A percentile compares a stretch with the other conserved stretches of the same genome.
These are phyloP conservation scores for Colletotrichum lupini DNA, from an alignment of 2,329 filamentous ascomycete species.

Conservation along the genomic window DNA sequence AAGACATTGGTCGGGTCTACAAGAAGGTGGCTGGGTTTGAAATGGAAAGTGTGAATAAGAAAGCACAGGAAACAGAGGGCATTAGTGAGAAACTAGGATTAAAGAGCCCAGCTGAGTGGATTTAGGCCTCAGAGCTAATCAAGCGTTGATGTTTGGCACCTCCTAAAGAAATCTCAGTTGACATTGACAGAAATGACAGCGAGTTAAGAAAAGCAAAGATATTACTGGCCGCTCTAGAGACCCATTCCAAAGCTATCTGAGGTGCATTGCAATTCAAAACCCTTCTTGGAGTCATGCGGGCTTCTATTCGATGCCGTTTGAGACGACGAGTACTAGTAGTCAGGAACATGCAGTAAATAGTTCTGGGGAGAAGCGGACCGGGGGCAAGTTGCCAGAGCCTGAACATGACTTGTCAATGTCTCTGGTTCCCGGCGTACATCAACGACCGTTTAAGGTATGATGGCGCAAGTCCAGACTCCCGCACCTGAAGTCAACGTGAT, in stretches of 20 bases:
- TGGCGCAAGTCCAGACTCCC: not conserved
- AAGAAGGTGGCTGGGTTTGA: conserved; percentile 26
- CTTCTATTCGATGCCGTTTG: no score
- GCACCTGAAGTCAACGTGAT: no score
- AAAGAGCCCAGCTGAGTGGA: conserved; percentile 8
- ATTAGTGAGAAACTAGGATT: conserved; percentile 1
- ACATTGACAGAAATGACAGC: not conserved
- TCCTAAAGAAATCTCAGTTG: not conserved
- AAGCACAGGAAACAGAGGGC: conserved; percentile 7
- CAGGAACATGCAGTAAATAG: no score
- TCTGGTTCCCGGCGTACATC: not conserved
- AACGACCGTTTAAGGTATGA: not conserved
- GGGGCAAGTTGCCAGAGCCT: not conserved
- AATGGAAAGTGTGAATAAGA: conserved; percentile 19
- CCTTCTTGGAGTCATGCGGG: no score
- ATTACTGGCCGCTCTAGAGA: no score
- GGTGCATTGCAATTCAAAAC: no score
- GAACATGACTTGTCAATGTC: not conserved
- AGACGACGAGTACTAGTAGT: no score
- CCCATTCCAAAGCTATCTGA: no score
- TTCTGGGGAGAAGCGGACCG: no score
- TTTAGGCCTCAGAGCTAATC: not conserved
- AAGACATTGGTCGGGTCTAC: conserved; percentile 14
- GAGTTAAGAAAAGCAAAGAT: no score
- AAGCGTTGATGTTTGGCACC: not conserved